Evolutionary conservation across 441 rosid species (phyloP).

Genomic region (Gossypium aridum): DNA sequence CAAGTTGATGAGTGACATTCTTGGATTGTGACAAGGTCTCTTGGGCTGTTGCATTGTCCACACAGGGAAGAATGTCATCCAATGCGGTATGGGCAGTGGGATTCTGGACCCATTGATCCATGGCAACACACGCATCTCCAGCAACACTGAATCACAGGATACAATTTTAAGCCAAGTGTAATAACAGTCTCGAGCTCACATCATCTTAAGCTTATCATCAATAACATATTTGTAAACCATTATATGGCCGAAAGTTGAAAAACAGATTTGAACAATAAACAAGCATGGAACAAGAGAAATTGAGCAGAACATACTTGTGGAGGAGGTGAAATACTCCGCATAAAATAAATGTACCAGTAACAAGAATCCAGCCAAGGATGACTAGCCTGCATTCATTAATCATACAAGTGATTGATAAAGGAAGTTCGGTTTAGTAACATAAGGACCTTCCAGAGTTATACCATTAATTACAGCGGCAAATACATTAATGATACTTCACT

Average conservation of each 20-base stretch:
- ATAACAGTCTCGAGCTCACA: background rate
- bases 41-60: slow-evolving; percentile 77
- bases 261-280: background rate
- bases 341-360: slow-evolving; percentile 63
- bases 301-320: slow-evolving; percentile 54
- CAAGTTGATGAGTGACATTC: slow-evolving; percentile 55
- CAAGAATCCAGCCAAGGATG: slow-evolving; percentile 87
- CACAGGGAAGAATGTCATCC: slow-evolving; percentile 87
- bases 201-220: background rate
- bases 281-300: background rate
- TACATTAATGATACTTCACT: slow-evolving; percentile 31
- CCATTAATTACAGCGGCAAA: background rate
- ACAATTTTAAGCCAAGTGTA: background rate
- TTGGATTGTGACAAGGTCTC: slow-evolving; percentile 60
- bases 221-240: too few species aligned
- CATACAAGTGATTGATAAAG: background rate
- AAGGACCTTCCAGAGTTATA: background rate
- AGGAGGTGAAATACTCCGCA: slow-evolving; percentile 79
- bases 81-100: slow-evolving; percentile 78
- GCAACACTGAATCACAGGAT: slow-evolving; percentile 39
- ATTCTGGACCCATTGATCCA: slow-evolving; percentile 82
- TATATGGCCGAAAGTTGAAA: background rate
- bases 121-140: slow-evolving; percentile 80
- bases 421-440: background rate
- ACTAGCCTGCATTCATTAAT: slow-evolving; percentile 54